Evolutionary conservation across 108 stramenopile genomes (phyloP).

Genomic region (Cyclostephanos invisitatus): DNA sequence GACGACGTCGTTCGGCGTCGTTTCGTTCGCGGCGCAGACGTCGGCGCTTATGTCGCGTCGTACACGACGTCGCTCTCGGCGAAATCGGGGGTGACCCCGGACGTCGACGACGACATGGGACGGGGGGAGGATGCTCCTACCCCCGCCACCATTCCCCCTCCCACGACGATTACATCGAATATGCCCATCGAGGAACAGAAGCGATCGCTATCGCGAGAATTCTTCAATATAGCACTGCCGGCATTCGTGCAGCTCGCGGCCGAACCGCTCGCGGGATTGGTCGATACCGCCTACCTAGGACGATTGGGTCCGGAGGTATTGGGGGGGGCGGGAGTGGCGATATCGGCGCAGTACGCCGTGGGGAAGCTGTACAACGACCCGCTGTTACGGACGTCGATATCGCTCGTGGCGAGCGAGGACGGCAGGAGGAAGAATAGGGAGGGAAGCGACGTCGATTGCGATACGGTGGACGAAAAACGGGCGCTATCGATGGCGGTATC

Average conservation of each 20-base stretch:
- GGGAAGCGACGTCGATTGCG: background rate
- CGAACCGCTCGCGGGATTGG: constrained; percentile 89
- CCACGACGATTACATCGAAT: no score
- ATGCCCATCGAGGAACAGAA: constrained; percentile 14
- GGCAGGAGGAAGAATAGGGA: constrained; percentile 45
- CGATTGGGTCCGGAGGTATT: constrained; percentile 83
- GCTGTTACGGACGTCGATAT: constrained; percentile 83
- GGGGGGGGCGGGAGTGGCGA: constrained; percentile 93
- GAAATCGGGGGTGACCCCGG: no score
- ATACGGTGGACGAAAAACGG: background rate
- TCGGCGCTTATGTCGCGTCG: no score
- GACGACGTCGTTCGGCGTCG: no score
- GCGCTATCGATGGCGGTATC: constrained; percentile 76
- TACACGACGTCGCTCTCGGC: no score
- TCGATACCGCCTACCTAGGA: constrained; percentile 89
- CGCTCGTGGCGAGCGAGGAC: constrained; percentile 86
- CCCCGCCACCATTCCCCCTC: no score
- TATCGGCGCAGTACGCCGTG: constrained; percentile 89
- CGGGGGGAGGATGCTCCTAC: no score
- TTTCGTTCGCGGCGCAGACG: no score
- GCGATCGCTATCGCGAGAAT: constrained; percentile 70
- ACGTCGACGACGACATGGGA: no score
- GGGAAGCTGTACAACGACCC: constrained; percentile 93
- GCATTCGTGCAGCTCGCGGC: constrained; percentile 91
- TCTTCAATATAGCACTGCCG: constrained; percentile 82